A percentile compares a stretch with the other conserved stretches of the same genome.
phyloP scores from a whole-genome alignment of 345 rosid species.

The Syzygium aqueum region DNA sequence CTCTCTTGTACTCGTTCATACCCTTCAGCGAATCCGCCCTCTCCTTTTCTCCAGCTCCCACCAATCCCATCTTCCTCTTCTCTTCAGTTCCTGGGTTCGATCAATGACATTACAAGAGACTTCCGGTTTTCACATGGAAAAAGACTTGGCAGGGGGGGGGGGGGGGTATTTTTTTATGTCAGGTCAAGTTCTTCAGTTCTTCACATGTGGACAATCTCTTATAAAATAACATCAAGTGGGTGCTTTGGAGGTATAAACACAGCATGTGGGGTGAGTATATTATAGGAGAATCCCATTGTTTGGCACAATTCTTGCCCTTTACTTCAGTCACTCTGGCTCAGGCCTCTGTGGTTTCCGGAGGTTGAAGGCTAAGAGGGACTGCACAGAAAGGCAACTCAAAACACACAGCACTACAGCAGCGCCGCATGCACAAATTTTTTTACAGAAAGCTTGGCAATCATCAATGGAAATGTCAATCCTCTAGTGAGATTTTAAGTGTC shows the following conservation, averaged over 20 bases:
- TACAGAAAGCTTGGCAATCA: background rate
- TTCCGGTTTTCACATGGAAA: background rate
- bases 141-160: background rate
- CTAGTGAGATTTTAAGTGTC: background rate
- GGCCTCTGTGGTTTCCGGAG: background rate
- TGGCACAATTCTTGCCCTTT: background rate
- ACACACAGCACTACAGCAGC: background rate
- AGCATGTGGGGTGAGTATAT: background rate
- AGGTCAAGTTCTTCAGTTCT: background rate
- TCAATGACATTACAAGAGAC: background rate
- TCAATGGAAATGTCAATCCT: background rate
- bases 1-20: conserved; percentile 63
- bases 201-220: background rate
- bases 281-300: background rate
- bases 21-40: conserved; percentile 29
- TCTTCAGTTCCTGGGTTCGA: background rate
- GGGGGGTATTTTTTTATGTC: too few species aligned
- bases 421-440: background rate
- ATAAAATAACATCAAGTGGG: background rate
- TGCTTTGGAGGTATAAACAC: background rate
- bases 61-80: conserved; percentile 20
- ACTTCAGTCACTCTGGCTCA: background rate
- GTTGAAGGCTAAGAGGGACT: background rate
- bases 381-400: background rate
- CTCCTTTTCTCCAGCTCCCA: conserved; percentile 48